Evolutionary conservation across 2,329 filamentous ascomycete genomes (phyloP), one percentile per base, ranked within the genome.

Genomic region (Fusarium miscanthi): DNA sequence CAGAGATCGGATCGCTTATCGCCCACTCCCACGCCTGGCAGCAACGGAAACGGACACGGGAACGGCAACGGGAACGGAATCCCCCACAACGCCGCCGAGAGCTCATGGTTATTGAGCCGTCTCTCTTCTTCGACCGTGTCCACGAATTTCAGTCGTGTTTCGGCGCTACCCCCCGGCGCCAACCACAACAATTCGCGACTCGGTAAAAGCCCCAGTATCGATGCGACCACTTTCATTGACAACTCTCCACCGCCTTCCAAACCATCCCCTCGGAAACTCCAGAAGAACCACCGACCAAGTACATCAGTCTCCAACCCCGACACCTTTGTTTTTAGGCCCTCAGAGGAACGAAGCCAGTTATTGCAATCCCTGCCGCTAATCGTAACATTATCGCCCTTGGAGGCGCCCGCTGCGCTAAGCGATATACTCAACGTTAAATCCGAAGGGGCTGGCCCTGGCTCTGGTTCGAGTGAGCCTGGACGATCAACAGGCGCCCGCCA

Each of bases 51-150:
- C 41, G 23, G 49, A 10, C 37, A 69, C 45, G 51, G 65, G 49
- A 78, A 49, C 51, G 8, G 49, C 6, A 40, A 69, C 45, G 8
- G 49, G 7, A 40, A 69, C 45, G 51, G 63, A 57, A 79, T 78
- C 59, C 80, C 79, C 68, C 68, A 81, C 69, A 84, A 76, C 70
- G 62, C 73, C 48, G 64, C 81, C 76, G 85, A 87, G 63, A 80
- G 82, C 48, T 82, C 85, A 43, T 85, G 84, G 77, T 85, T 84
- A 70, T 81, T 86, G 67, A 86, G 88, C 76, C 84, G 86, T 76
- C 87, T 86, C 86, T 88, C 87, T 45, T 80, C 82, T 25, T 89
- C 87, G 19, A 87, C 87, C 56, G 78, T 81, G 13, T 88, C 87
- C 45, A 60, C 62, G 40, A 67, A 66, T 66, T 61, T 53, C 64